These are phyloP conservation scores for Stemphylium beticola DNA, from an alignment of 2,329 filamentous ascomycete genomes.

Conservation along the genomic window DNA sequence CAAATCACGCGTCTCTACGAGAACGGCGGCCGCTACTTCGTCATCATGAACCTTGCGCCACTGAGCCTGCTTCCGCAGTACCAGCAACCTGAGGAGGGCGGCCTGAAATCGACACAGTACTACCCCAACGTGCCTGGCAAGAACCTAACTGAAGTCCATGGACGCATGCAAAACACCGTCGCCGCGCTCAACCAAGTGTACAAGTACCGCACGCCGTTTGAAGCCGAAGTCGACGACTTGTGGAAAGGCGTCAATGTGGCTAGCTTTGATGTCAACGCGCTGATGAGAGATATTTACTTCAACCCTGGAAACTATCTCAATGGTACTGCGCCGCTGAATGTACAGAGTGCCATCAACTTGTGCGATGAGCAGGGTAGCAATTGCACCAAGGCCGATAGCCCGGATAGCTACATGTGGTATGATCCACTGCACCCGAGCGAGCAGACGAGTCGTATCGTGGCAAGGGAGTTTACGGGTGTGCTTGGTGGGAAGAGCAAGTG, in stretches of 20 bases:
- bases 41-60: slow-evolving; percentile 72
- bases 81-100: slow-evolving; percentile 56
- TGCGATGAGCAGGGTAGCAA: slow-evolving; percentile 55
- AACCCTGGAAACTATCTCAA: slow-evolving; percentile 68
- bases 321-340: slow-evolving; percentile 66
- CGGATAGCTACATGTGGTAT: slow-evolving; percentile 72
- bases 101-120: slow-evolving; percentile 52
- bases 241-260: slow-evolving; percentile 66
- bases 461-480: slow-evolving; percentile 62
- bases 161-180: slow-evolving; percentile 60
- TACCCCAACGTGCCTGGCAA: slow-evolving; percentile 54
- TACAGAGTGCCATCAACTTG: slow-evolving; percentile 63
- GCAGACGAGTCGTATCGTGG: slow-evolving; percentile 65
- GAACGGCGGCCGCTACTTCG: slow-evolving; percentile 71
- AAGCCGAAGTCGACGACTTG: slow-evolving; percentile 49
- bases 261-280: slow-evolving; percentile 68
- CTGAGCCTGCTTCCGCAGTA: slow-evolving; percentile 73
- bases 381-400: slow-evolving; percentile 42
- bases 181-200: slow-evolving; percentile 59
- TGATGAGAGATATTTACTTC: slow-evolving; percentile 69
- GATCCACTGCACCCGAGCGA: slow-evolving; percentile 76
- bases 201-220: slow-evolving; percentile 58
- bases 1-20: slow-evolving; percentile 68
- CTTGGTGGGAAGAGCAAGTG: slow-evolving; percentile 57
- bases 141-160: slow-evolving; percentile 59